Conservation (phyloP, 2,329 filamentous ascomycete species). For the Paecilomyces sp. region DNA sequence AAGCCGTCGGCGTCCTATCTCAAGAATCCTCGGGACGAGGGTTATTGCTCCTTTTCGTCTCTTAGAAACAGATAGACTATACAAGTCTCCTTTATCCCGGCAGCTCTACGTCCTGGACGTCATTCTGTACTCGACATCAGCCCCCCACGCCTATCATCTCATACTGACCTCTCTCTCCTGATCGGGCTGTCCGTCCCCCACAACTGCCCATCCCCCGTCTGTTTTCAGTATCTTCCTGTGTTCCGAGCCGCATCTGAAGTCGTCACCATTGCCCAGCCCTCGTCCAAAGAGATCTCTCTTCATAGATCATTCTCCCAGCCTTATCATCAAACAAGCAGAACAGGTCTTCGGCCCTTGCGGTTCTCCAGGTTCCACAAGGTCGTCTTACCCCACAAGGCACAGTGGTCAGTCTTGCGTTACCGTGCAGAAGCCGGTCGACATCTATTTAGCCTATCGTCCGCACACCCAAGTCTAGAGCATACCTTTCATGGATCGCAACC, state of each 20-base stretch:
- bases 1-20: not conserved
- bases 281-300: not conserved
- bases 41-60: not conserved
- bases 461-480: not conserved
- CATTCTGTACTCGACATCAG: slow-evolving; percentile 11
- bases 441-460: not conserved
- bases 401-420: not conserved
- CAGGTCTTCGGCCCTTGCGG: not conserved
- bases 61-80: not conserved
- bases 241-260: not conserved
- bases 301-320: not conserved
- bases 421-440: not conserved
- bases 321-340: not conserved
- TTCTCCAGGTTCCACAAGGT: not conserved
- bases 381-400: not conserved
- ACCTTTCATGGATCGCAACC: slow-evolving; percentile 1
- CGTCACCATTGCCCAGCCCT: not conserved
- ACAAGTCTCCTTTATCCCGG: not conserved
- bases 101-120: slow-evolving; percentile 10
- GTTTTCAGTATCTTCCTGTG: not conserved
- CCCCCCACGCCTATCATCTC: slow-evolving; percentile 8
- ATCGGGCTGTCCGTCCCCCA: not conserved
- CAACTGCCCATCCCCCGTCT: not conserved
- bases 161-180: slow-evolving; percentile 1
- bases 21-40: not conserved